Base-by-base conservation (phyloP, 371 early-diverging fungal species). In the Rhizopus delemar region DNA sequence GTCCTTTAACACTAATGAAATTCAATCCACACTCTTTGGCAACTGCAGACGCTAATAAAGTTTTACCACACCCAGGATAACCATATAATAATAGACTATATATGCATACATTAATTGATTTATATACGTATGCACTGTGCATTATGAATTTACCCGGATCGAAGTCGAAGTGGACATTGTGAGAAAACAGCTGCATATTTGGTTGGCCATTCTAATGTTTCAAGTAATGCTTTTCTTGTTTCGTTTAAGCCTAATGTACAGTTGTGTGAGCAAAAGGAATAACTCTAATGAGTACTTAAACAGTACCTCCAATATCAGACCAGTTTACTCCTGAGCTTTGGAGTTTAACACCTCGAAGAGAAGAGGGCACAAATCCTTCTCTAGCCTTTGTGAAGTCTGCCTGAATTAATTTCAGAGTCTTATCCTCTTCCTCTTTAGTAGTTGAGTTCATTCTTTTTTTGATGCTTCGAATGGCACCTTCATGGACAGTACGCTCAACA, bases 1-100 rank as follows among this genome's bases (percentile, higher is more conserved):
- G 97, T 13, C 98, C 98, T 70, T 96, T 96, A 57, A 97, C 94
- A 62, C 90, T 89, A 62, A 97, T 93, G 70, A 99, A 97, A 69
- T 96, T 95, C 49, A 94, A 81, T 2, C 93, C 91, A 67, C 92
- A 93, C 73, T 92, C 92, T 59, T 91, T 89, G 9, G 95, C 93
- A 8, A 97, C 93, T 0, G 97, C 98, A 13, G 92, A 91, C 7
- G 97, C 97, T 32, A 99, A 75, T 65, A 99, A 65, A 0, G 99
- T 97, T 70, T 95, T 95, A 39, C 95, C 95, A 66, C 92, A 92
- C 52, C 95, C 95, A 13, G 99, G 97, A 57, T 89, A 95, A 11
- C 99, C 99, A 81, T 94, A 94, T 29, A 98, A 69, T 33, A 98
- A 75, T 28, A 98, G 71, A 33, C 94, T 89, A 57, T 5, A n/a